A percentile compares a stretch with the other conserved stretches of the same genome.
Conservation (phyloP, 202 grass and related monocot genomes). For the Bolboschoenoplectus hybrid region DNA sequence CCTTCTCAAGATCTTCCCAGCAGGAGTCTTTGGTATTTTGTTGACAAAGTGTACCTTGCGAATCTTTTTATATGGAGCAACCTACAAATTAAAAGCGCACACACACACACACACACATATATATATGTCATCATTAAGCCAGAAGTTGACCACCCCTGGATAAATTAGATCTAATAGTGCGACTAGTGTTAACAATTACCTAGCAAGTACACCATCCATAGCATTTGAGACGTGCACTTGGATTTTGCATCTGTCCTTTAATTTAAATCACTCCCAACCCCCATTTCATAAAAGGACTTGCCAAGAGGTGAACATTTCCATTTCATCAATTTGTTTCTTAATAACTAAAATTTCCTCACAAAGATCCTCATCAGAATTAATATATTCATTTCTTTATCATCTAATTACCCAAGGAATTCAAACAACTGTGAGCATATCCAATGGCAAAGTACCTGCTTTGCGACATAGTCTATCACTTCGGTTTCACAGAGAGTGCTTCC, state of each 20-base stretch:
- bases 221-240: not conserved
- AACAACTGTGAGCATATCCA: not conserved
- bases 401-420: not conserved
- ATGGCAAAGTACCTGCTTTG: constrained; percentile 39
- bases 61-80: constrained; percentile 80
- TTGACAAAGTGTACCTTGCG: constrained; percentile 63
- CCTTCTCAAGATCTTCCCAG: constrained; percentile 73
- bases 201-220: not conserved
- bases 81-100: constrained; percentile 36
- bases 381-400: not conserved
- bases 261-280: not conserved
- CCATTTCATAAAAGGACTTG: not conserved
- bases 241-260: not conserved
- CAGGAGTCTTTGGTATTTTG: constrained; percentile 63
- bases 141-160: not conserved
- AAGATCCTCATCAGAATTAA: not conserved
- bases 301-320: not conserved
- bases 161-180: not conserved
- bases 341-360: not conserved
- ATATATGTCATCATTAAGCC: not conserved
- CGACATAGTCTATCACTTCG: constrained; percentile 67
- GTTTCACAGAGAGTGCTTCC: constrained; percentile 61
- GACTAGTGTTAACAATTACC: not conserved
- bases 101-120: not conserved
- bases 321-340: not conserved